phyloP scores from a whole-genome alignment of 2,329 filamentous ascomycete species.

The Neofusicoccum umdonicola region DNA sequence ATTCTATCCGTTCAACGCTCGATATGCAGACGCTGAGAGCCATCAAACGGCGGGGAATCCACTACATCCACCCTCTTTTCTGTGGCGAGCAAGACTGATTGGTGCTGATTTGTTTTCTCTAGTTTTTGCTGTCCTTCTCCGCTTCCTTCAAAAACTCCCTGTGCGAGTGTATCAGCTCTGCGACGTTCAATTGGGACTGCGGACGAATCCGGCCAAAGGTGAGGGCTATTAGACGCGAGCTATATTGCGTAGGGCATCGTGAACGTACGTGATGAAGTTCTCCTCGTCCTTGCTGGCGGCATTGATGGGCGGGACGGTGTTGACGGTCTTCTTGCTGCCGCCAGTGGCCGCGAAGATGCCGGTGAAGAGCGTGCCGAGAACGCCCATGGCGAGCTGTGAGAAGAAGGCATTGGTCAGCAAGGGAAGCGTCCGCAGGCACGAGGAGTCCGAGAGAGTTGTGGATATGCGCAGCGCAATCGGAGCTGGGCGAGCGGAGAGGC shows the following conservation, averaged over 20 bases:
- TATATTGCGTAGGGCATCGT: too few species aligned
- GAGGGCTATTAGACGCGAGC: not conserved
- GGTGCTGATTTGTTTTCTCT: not conserved
- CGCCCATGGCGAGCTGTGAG: conserved; percentile 59
- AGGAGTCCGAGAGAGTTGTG: not conserved
- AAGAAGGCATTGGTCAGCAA: conserved; percentile 19
- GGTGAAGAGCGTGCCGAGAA: conserved; percentile 36
- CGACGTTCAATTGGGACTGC: not conserved
- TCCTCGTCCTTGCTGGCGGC: conserved; percentile 67
- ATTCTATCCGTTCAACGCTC: conserved; percentile 10
- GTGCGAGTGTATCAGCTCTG: not conserved
- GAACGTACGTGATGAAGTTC: conserved; percentile 64
- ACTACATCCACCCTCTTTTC: not conserved
- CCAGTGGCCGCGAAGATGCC: conserved; percentile 34
- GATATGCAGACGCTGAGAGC: conserved; percentile 5
- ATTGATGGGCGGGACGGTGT: conserved; percentile 56
- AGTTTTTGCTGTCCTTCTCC: conserved; percentile 27
- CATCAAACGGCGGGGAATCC: conserved; percentile 1
- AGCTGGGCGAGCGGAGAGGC: conserved; percentile 6
- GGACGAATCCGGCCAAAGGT: too few species aligned
- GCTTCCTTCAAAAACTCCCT: conserved; percentile 41
- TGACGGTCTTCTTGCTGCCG: conserved; percentile 43
- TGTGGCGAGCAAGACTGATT: not conserved
- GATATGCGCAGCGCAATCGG: not conserved
- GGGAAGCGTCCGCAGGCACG: not conserved